A percentile compares a stretch with the other conserved stretches of the same genome.
Conservation (phyloP, 805 yeast species). For the Wickerhamomyces sydowiorum region DNA sequence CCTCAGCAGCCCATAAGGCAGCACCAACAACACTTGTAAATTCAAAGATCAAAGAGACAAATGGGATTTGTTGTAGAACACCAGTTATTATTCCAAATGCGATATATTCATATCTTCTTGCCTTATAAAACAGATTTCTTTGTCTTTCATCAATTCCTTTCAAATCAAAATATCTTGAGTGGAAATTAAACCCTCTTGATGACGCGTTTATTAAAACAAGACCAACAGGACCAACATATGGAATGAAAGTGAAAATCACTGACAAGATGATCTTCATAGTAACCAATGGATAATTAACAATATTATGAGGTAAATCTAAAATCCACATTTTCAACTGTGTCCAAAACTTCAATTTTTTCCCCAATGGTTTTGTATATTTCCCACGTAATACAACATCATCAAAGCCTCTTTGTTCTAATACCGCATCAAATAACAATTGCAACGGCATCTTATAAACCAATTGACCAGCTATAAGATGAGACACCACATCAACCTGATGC, state of each 20-base stretch:
- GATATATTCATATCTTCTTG: constrained; percentile 34
- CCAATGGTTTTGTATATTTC: constrained; percentile 29
- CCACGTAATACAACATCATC: constrained; percentile 38
- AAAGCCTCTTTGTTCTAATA: constrained; percentile 37
- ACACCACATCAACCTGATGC: constrained; percentile 36
- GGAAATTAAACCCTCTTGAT: constrained; percentile 45
- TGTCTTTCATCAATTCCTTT: constrained; percentile 44
- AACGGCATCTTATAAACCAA: constrained; percentile 44
- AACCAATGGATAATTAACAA: constrained; percentile 35
- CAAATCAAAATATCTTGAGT: constrained; percentile 49
- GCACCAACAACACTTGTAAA: constrained; percentile 58
- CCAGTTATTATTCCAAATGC: constrained; percentile 49
- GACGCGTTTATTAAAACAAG: constrained; percentile 49
- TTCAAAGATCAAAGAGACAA: constrained; percentile 45
- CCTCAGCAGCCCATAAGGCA: constrained; percentile 55
- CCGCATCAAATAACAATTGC: constrained; percentile 41
- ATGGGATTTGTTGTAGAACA: constrained; percentile 48
- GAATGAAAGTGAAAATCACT: constrained; percentile 41
- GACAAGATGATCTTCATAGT: constrained; percentile 29
- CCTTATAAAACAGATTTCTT: constrained; percentile 30
- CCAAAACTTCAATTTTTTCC: constrained; percentile 5
- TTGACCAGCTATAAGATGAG: constrained; percentile 35
- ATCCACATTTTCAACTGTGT: constrained; percentile 26
- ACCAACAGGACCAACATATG: constrained; percentile 53
- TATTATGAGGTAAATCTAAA: constrained; percentile 28